Evolutionary conservation across 306 rosid species (phyloP), one percentile per base, ranked within the genome.

Genomic region (Trichosanthes truncata): DNA sequence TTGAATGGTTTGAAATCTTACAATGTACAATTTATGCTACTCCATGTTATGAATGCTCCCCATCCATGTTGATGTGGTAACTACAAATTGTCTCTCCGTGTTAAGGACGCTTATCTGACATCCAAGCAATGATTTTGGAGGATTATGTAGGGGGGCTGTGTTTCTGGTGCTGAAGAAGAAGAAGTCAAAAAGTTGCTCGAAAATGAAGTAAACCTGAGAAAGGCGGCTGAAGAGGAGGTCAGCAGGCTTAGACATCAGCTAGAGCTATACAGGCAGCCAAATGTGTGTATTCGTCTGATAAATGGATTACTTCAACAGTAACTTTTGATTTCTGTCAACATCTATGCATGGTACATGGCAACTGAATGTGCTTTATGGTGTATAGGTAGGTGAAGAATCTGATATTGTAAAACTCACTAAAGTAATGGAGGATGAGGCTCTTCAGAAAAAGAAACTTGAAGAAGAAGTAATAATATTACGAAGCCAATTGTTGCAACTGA

Each of bases 401-500:
- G 96, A 96, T 77, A 69, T 82, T 82, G 59, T 83, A 62, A 91
- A 87, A 87, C 91, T 93, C 67, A 85, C 66, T 74, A 90, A 85
- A 79, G 81, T 84, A 66, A 72, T 88, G 62, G 97, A 91, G 83
- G 99, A 93, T 49, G 98, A 93, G 86, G 84, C 89, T 82, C 86
- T 60, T 80, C 89, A 90, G 83, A 93, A 90, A 82, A 91, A 77
- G 84, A 91, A 89, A 81, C 94, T 89, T 79, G 99, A 91, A 88
- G 97, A 96, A 86, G 99, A 96, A 84, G 81, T 91, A 74, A 84
- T 96, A 82, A 84, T 93, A 74, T 80, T 96, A 79, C 87, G 89
- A 79, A 96, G 97, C 83, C 97, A 93, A 84, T 79, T 96, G 85
- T 80, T 89, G 88, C 98, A 96, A 85, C 77, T 86, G 79, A 91